These are phyloP conservation scores for Heracleum sosnowskyi DNA, from an alignment of 129 eudicot genomes.

Conservation along the genomic window DNA sequence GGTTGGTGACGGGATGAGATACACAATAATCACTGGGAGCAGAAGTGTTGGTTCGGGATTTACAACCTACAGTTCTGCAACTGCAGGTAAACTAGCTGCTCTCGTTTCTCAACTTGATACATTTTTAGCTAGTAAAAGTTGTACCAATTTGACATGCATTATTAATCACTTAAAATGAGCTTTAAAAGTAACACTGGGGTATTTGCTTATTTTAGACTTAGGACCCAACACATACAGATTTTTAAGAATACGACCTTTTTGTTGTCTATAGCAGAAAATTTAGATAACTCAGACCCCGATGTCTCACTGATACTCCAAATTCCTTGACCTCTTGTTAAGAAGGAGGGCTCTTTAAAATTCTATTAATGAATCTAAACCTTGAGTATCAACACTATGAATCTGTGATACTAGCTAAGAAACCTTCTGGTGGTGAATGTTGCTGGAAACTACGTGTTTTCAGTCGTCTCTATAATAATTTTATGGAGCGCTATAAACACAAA, in stretches of 20 bases:
- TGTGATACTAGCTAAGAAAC: background rate
- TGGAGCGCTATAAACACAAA: background rate
- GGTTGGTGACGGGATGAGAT: constrained; percentile 34
- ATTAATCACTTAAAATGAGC: background rate
- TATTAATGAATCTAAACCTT: background rate
- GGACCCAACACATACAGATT: background rate
- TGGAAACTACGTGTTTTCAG: background rate
- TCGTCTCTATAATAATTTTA: background rate
- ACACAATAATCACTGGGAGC: constrained; percentile 34
- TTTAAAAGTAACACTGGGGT: background rate
- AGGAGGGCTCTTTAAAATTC: too few species aligned
- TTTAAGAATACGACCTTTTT: background rate
- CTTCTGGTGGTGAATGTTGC: background rate
- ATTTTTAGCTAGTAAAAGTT: background rate
- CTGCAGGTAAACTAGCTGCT: constrained; percentile 24
- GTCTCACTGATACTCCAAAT: background rate
- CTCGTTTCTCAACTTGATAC: background rate
- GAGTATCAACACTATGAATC: background rate
- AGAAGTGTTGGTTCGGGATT: constrained; percentile 25
- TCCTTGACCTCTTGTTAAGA: background rate
- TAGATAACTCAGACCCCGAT: background rate
- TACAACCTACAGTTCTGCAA: constrained; percentile 25
- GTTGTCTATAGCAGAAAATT: background rate
- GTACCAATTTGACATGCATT: background rate
- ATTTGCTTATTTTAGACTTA: background rate